Conservation (phyloP, 2,329 filamentous ascomycete species). For the Colletotrichum godetiae region DNA sequence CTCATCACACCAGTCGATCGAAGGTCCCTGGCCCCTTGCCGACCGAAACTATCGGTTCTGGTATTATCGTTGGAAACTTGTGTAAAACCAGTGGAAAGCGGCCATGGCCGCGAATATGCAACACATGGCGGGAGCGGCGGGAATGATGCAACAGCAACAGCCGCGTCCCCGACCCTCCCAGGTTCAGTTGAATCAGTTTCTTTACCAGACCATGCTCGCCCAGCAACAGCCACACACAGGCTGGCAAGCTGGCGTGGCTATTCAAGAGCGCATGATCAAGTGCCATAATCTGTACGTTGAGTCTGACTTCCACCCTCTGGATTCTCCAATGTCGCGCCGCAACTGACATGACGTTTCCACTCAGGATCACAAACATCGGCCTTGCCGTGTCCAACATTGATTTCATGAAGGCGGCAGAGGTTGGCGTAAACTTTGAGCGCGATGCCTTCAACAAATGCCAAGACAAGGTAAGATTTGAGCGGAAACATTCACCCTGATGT, state of each 20-base stretch:
- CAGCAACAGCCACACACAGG: constrained; percentile 45
- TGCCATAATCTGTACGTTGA: constrained; percentile 54
- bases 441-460: constrained; percentile 57
- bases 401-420: constrained; percentile 52
- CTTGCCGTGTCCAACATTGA: constrained; percentile 57
- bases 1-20: constrained; percentile 8
- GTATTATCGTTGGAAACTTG: constrained; percentile 19
- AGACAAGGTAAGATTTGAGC: constrained; percentile 56
- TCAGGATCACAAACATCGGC: constrained; percentile 63
- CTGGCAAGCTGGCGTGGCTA: constrained; percentile 53
- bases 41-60: constrained; percentile 21
- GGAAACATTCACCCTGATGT: background rate
- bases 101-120: constrained; percentile 72
- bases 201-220: constrained; percentile 53
- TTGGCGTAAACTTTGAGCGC: constrained; percentile 60
- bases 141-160: constrained; percentile 55
- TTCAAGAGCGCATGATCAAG: constrained; percentile 56
- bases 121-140: constrained; percentile 63
- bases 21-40: constrained; percentile 5
- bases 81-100: constrained; percentile 45
- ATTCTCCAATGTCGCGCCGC: background rate
- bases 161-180: constrained; percentile 47
- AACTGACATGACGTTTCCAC: constrained; percentile 21
- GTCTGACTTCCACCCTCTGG: background rate
- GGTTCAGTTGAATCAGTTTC: constrained; percentile 49